A percentile compares a stretch with the other conserved stretches of the same genome.
Conservation (phyloP, 345 rosid genomes). For the Eucalyptus cloeziana region DNA sequence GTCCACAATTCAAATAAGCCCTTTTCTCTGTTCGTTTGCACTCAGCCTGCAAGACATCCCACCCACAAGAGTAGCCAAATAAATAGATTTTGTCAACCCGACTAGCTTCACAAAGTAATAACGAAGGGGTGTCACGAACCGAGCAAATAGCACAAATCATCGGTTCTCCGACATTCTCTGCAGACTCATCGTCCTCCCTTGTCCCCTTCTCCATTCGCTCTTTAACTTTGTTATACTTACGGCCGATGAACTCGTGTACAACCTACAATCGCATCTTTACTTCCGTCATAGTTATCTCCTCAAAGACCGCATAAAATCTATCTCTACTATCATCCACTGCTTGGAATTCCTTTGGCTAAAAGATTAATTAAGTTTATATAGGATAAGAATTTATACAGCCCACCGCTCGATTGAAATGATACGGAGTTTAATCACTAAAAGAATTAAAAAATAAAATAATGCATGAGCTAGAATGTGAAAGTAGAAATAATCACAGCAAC, state of each 20-base stretch:
- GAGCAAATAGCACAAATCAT: background rate
- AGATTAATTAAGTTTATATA: background rate
- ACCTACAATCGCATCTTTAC: background rate
- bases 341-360: background rate
- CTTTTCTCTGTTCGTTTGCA: background rate
- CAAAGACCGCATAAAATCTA: too few relatives aligned
- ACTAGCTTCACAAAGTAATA: background rate
- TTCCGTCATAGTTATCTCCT: background rate
- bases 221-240: background rate
- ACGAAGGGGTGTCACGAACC: background rate
- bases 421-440: too few relatives aligned
- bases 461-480: background rate
- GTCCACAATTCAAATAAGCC: background rate
- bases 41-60: background rate
- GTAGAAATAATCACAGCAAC: too few relatives aligned
- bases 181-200: background rate
- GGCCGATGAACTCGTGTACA: background rate
- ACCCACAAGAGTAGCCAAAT: too few relatives aligned
- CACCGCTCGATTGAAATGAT: background rate
- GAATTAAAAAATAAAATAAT: too few relatives aligned
- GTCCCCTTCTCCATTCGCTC: background rate
- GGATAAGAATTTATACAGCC: background rate
- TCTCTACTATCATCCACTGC: background rate
- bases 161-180: background rate
- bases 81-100: background rate